A percentile compares a stretch with the other conserved stretches of the same genome.
Evolutionary conservation across 441 rosid species (phyloP).

Genomic region (Mallotus japonicus): DNA sequence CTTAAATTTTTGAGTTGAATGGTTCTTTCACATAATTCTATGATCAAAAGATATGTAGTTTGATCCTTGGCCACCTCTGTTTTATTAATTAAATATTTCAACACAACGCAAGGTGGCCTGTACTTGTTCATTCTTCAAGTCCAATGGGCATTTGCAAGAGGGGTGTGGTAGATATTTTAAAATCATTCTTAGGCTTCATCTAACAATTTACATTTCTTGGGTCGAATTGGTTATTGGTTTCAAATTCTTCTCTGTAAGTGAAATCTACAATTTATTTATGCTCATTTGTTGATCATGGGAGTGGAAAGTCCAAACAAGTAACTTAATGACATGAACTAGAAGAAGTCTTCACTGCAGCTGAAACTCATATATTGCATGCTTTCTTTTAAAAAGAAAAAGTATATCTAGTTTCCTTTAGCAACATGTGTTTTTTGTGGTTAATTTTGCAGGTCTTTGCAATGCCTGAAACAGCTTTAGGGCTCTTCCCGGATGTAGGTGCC

Average conservation of each 20-base stretch:
- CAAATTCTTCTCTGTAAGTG: neutral
- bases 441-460: constrained; percentile 71
- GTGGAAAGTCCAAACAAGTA: neutral
- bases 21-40: no score
- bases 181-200: no score
- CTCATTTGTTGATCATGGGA: constrained; percentile 9
- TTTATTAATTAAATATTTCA: no score
- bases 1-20: no score
- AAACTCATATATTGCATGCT: neutral
- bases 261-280: neutral
- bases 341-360: neutral
- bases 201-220: no score
- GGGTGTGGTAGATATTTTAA: no score
- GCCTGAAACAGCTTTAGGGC: constrained; percentile 85
- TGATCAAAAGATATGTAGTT: no score
- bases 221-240: neutral
- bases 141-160: no score
- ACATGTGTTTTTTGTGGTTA: constrained; percentile 3
- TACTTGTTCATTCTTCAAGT: no score
- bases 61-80: no score
- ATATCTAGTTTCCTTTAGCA: neutral
- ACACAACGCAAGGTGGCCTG: no score
- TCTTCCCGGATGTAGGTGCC: constrained; percentile 87
- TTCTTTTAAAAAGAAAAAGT: neutral
- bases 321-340: neutral